These are phyloP conservation scores for Pneumocystis murina DNA, from an alignment of 1,139 yeast species.

Conservation along the genomic window DNA sequence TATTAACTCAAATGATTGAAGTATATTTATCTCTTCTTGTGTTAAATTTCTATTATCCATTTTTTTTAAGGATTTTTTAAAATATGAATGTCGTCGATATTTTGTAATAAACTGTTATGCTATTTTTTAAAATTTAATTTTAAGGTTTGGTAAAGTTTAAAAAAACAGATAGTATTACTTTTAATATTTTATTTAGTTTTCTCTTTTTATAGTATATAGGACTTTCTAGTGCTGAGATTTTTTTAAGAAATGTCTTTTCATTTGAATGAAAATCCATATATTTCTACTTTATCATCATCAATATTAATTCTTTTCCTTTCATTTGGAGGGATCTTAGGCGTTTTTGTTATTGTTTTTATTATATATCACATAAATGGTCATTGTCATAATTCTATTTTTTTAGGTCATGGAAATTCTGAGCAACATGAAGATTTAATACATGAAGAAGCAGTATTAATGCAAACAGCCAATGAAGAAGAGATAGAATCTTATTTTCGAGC, in stretches of 20 bases:
- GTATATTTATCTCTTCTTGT: neutral
- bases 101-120: neutral
- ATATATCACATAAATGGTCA: neutral
- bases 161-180: neutral
- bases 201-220: neutral
- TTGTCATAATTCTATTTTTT: neutral
- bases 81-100: neutral
- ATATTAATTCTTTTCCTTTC: neutral
- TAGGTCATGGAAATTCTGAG: neutral
- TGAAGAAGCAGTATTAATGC: neutral
- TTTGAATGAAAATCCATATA: neutral
- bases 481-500: conserved; percentile 38
- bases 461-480: neutral
- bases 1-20: neutral
- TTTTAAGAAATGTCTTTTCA: neutral
- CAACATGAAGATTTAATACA: neutral
- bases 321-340: neutral
- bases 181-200: neutral
- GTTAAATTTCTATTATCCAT: neutral
- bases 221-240: neutral
- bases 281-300: neutral
- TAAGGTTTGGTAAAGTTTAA: neutral
- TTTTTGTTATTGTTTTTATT: neutral
- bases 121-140: neutral
- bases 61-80: neutral